Evolutionary conservation across 1,284 basidiomycete genomes (phyloP).

Genomic region (Mycena sp.): DNA sequence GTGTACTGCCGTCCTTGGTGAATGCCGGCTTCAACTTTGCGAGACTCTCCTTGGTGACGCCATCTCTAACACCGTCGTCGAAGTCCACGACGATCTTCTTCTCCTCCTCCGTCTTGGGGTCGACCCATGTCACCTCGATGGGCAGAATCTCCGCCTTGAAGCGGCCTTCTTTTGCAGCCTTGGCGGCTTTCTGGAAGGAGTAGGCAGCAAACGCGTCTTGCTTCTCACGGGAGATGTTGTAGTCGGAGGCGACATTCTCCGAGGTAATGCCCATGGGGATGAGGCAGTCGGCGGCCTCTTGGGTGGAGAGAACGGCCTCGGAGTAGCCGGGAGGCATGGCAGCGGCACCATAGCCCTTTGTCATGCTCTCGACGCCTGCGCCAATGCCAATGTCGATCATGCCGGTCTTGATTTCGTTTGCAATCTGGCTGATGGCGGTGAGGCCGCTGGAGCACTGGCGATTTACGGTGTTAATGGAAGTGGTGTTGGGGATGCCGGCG

Average conservation of each 20-base stretch:
- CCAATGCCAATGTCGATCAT: constrained; percentile 96
- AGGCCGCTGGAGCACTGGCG: constrained; percentile 96
- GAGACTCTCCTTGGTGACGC: constrained; percentile 89
- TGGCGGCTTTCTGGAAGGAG: constrained; percentile 89
- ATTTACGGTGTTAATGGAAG: constrained; percentile 90
- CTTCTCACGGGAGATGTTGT: constrained; percentile 73
- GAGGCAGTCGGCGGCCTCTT: constrained; percentile 91
- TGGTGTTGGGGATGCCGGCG: constrained; percentile 89
- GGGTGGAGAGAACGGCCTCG: constrained; percentile 80
- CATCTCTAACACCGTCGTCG: constrained; percentile 94
- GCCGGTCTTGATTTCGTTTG: constrained; percentile 85
- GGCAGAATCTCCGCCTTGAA: constrained; percentile 95
- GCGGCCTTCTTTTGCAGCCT: constrained; percentile 90
- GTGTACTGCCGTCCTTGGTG: constrained; percentile 87
- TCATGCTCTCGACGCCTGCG: constrained; percentile 98
- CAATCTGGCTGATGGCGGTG: constrained; percentile 90
- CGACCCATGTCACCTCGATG: constrained; percentile 77
- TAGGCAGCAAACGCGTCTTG: constrained; percentile 91
- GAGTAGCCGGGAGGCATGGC: constrained; percentile 82
- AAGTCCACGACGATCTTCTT: constrained; percentile 81
- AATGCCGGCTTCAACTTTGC: constrained; percentile 96
- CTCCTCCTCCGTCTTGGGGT: constrained; percentile 89
- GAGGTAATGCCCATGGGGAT: constrained; percentile 95
- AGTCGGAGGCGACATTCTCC: constrained; percentile 92
- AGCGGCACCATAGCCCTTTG: constrained; percentile 81